Conservation (phyloP, 2,329 filamentous ascomycete genomes). For the Ophiocordyceps unilateralis region DNA sequence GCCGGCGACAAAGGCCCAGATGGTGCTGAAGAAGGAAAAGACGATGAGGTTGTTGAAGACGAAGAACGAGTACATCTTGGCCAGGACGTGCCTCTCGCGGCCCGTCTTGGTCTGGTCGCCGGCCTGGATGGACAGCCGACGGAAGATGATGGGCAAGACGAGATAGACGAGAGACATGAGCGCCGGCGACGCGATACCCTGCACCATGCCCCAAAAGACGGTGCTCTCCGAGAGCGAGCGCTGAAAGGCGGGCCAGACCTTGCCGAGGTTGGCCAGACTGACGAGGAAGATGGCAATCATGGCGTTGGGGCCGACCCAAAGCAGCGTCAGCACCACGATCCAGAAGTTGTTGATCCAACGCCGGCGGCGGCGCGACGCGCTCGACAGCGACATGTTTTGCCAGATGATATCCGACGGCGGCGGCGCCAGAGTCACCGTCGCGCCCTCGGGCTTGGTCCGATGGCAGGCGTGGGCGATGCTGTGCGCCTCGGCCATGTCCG, state of each 20-base stretch:
- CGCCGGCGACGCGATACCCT: conserved; percentile 81
- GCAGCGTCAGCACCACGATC: conserved; percentile 60
- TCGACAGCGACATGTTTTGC: conserved; percentile 70
- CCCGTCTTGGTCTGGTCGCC: conserved; percentile 88
- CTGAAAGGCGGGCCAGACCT: conserved; percentile 64
- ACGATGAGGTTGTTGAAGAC: conserved; percentile 93
- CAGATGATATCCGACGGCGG: conserved; percentile 87
- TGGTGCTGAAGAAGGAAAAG: conserved; percentile 77
- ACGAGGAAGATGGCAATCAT: conserved; percentile 88
- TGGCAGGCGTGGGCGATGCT: conserved; percentile 67
- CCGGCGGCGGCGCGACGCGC: conserved; percentile 51
- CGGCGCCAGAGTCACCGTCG: conserved; percentile 63
- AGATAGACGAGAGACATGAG: conserved; percentile 79
- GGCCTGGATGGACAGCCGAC: conserved; percentile 63
- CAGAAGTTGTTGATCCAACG: conserved; percentile 69
- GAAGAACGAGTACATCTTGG: conserved; percentile 88
- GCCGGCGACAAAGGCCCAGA: conserved; percentile 55
- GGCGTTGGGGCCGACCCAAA: conserved; percentile 87
- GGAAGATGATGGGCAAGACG: conserved; percentile 78
- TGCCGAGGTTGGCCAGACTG: conserved; percentile 64
- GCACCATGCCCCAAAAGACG: conserved; percentile 66
- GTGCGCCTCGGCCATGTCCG: conserved; percentile 76
- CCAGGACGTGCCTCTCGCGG: conserved; percentile 77
- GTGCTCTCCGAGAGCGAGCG: conserved; percentile 43
- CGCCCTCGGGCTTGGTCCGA: conserved; percentile 64